These are phyloP conservation scores for Leccinum truebloodii DNA, from an alignment of 768 basidiomycete genomes.

Conservation along the genomic window DNA sequence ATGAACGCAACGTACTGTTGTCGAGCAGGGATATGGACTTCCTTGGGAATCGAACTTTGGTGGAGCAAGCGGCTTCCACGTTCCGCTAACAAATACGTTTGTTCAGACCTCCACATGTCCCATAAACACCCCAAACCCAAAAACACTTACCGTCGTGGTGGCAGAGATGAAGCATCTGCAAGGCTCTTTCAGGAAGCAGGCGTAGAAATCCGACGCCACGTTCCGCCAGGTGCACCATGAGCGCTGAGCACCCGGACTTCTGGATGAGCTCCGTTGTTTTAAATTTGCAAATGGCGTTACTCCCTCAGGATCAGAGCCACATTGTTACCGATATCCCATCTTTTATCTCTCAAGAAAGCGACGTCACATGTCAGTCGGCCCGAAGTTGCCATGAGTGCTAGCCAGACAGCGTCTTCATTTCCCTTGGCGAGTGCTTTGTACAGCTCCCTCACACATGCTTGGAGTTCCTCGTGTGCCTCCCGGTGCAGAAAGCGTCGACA, in stretches of 20 bases:
- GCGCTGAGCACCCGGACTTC: neutral
- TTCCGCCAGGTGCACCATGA: conserved; percentile 41
- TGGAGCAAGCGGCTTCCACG: conserved; percentile 82
- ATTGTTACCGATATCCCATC: conserved; percentile 63
- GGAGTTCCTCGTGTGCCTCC: conserved; percentile 73
- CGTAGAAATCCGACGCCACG: conserved; percentile 74
- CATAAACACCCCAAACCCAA: neutral
- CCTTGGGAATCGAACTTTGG: conserved; percentile 78
- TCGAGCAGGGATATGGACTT: conserved; percentile 65
- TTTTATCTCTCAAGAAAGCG: conserved; percentile 51
- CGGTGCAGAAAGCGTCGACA: conserved; percentile 77
- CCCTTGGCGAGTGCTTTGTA: conserved; percentile 58
- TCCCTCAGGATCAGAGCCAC: conserved; percentile 29
- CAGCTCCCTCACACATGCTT: conserved; percentile 60
- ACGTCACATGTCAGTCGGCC: conserved; percentile 43
- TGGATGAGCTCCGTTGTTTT: conserved; percentile 2
- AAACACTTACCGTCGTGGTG: conserved; percentile 75
- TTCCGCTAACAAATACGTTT: conserved; percentile 54
- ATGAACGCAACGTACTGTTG: conserved; percentile 49
- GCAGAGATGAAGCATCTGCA: conserved; percentile 84
- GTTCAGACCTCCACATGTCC: neutral
- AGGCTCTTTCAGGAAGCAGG: conserved; percentile 77
- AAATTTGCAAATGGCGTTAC: conserved; percentile 23
- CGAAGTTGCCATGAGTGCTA: conserved; percentile 61
- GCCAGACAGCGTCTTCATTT: conserved; percentile 86